Evolutionary conservation across 495 filamentous ascomycete species (phyloP).

Genomic region (Trichoderma reesei): DNA sequence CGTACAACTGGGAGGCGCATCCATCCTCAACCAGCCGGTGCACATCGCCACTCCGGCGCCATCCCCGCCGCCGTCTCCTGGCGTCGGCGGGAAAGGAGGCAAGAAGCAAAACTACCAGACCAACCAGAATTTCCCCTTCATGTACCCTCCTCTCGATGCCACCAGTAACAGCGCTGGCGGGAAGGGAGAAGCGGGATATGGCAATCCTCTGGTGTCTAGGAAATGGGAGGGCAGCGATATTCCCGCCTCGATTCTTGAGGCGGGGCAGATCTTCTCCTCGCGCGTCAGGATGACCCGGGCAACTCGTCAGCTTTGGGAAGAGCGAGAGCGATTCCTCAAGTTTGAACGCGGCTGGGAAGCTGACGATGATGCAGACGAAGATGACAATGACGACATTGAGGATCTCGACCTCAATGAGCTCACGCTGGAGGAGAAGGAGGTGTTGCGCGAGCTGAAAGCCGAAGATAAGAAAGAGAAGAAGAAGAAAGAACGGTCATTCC

Average conservation of each 20-base stretch:
- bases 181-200: constrained; percentile 66
- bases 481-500: constrained; percentile 10
- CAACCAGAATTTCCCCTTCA: constrained; percentile 95
- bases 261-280: constrained; percentile 83
- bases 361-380: constrained; percentile 23
- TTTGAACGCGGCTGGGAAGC: constrained; percentile 82
- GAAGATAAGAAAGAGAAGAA: constrained; percentile 21
- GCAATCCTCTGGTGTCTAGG: constrained; percentile 65
- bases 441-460: constrained; percentile 14
- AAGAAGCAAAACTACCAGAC: constrained; percentile 99
- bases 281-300: constrained; percentile 83
- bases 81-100: constrained; percentile 79
- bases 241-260: constrained; percentile 85
- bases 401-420: constrained; percentile 42
- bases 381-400: constrained; percentile 35
- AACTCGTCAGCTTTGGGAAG: constrained; percentile 89
- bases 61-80: constrained; percentile 91
- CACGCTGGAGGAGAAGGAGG: constrained; percentile 36
- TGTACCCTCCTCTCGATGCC: constrained; percentile 85
- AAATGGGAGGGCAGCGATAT: constrained; percentile 88
- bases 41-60: constrained; percentile 96
- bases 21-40: constrained; percentile 89
- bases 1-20: constrained; percentile 51
- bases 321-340: constrained; percentile 80
- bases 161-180: constrained; percentile 77